Evolutionary conservation across 805 yeast species (phyloP).

Genomic region (Kodamaea neixiangensis): DNA sequence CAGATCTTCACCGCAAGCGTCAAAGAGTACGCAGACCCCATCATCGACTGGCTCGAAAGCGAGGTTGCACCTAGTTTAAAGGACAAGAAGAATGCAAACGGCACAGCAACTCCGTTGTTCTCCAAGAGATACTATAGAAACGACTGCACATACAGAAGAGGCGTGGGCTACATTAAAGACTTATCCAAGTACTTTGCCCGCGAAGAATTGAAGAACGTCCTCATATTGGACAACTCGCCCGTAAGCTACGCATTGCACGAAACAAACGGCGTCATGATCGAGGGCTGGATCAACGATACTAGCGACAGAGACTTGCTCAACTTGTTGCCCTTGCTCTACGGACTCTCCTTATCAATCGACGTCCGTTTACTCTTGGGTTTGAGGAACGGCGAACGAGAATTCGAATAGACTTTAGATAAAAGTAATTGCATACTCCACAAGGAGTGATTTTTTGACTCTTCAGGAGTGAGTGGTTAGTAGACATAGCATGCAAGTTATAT

Average conservation of each 20-base stretch:
- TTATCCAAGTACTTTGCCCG: slow-evolving; percentile 48
- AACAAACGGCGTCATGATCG: slow-evolving; percentile 87
- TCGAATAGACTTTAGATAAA: slow-evolving; percentile 34
- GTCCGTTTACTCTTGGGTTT: slow-evolving; percentile 77
- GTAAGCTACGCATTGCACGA: slow-evolving; percentile 81
- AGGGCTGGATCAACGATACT: slow-evolving; percentile 99
- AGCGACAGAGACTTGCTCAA: slow-evolving; percentile 81
- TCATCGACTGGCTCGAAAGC: slow-evolving; percentile 85
- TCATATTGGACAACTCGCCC: slow-evolving; percentile 92
- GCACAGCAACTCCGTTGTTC: slow-evolving; percentile 37
- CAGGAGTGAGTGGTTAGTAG: background rate
- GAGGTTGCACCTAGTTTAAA: slow-evolving; percentile 35
- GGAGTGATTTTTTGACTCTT: background rate
- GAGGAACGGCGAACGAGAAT: slow-evolving; percentile 67
- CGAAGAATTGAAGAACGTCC: slow-evolving; percentile 66
- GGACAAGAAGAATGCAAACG: slow-evolving; percentile 13
- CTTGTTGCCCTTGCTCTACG: slow-evolving; percentile 74
- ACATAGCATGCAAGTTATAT: background rate
- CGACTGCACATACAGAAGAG: slow-evolving; percentile 74
- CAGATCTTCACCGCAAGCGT: slow-evolving; percentile 95
- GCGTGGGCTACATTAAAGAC: slow-evolving; percentile 76
- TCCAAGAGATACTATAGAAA: slow-evolving; percentile 69
- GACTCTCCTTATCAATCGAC: slow-evolving; percentile 78
- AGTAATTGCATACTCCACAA: background rate
- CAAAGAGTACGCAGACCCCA: slow-evolving; percentile 95